Conservation (phyloP, 768 basidiomycete species). For the Russula lepida region DNA sequence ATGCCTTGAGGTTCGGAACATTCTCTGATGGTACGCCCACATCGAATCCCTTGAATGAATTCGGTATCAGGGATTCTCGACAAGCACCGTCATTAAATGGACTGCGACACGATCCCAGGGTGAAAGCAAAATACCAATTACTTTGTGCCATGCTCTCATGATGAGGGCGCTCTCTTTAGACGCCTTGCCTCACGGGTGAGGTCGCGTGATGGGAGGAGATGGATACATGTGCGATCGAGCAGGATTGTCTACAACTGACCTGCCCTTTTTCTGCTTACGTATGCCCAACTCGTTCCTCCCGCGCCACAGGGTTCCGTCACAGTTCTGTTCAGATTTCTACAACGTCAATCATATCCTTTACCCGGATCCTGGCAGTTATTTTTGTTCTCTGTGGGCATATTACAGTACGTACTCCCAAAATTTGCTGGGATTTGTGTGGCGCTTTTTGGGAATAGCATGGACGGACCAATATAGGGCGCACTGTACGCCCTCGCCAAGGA, state of each 20-base stretch:
- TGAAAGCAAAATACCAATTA: neutral
- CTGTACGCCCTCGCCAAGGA: neutral
- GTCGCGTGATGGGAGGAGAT: constrained; percentile 2
- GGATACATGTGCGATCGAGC: neutral
- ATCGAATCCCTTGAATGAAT: neutral
- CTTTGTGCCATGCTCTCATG: neutral
- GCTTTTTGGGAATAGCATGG: neutral
- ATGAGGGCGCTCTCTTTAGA: neutral
- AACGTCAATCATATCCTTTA: constrained; percentile 6
- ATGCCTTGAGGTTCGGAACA: neutral
- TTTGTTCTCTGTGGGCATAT: constrained; percentile 3
- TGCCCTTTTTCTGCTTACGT: neutral
- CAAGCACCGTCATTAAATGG: neutral
- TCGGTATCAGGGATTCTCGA: neutral
- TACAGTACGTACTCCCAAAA: neutral
- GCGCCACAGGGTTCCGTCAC: constrained; percentile 3
- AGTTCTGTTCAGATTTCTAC: constrained; percentile 11
- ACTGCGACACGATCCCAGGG: neutral
- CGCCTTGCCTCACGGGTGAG: neutral
- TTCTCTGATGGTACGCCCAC: neutral
- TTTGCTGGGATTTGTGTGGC: neutral
- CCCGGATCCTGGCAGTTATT: neutral
- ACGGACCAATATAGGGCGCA: neutral
- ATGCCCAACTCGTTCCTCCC: neutral
- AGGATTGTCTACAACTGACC: constrained; percentile 4